Evolutionary conservation across 345 rosid species (phyloP).

Genomic region (Brassica incana): DNA sequence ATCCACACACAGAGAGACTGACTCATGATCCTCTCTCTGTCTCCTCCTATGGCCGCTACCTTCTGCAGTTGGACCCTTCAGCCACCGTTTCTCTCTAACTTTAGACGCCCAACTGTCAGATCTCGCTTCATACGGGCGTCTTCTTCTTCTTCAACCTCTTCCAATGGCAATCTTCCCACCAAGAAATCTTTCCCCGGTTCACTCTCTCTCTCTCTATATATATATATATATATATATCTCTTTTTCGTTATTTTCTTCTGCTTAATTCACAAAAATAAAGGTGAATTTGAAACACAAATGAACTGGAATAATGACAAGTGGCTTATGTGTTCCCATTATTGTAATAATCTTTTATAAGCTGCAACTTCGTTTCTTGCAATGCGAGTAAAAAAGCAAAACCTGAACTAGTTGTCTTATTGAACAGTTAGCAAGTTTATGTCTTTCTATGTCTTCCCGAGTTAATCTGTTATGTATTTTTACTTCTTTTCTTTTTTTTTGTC

Average conservation of each 20-base stretch:
- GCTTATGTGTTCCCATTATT: background rate
- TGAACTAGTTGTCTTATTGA: background rate
- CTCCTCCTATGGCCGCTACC: slow-evolving; percentile 6
- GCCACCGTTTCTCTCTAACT: slow-evolving; percentile 25
- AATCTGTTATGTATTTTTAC: background rate
- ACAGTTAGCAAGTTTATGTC: background rate
- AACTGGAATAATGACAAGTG: background rate
- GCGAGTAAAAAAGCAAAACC: background rate
- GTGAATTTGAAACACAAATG: background rate
- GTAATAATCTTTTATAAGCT: background rate
- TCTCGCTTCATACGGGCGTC: slow-evolving; percentile 40
- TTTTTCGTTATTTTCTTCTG: background rate
- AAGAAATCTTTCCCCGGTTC: slow-evolving; percentile 48
- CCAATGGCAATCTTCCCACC: slow-evolving; percentile 46
- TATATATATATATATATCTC: background rate
- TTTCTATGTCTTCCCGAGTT: background rate
- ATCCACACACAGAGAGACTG: slow-evolving; percentile 19
- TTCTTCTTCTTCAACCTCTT: slow-evolving; percentile 30
- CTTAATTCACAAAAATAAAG: background rate
- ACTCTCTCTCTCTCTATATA: background rate
- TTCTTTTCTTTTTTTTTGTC: background rate
- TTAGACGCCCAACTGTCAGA: slow-evolving; percentile 33
- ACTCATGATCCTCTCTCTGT: background rate
- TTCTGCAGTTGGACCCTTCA: slow-evolving; percentile 41
- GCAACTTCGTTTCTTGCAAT: background rate